Base-by-base conservation (phyloP, 306 rosid genomes). In the Lablab purpureus region DNA sequence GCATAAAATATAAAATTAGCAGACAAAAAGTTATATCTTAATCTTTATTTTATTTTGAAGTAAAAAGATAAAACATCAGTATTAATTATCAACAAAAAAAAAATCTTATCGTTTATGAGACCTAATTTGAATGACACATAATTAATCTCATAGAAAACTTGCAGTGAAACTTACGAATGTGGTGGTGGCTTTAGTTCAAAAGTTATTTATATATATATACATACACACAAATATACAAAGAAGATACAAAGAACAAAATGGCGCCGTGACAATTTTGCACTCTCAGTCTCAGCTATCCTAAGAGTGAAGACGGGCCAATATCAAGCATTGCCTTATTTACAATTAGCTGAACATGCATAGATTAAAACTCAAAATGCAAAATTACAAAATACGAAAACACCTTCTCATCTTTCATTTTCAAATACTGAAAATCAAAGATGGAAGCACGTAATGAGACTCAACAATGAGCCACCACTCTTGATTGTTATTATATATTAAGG, bases 271-370 rank as follows among this genome's bases (percentile, higher is more conserved):
- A 27, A 15, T 76, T 2, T 81, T 63, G 67, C 66, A 71, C 58
- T 62, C 80, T 45, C 62, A 21, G 7, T 56, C 34, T 56, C 34
- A 15, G 6, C 11, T n/a, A 40, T 34, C 23, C 43, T 1, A 43
- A 54, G 83, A 72, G 67, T 72, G 79, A 37, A 65, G 45, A 10
- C 10, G 52, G 45, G 71, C 82, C 47, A 54, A 63, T 7, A 75
- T 10, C 41, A 76, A 68, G 60, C 36, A 19, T 18, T 10, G 77
- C 54, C 30, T 62, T 69, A 76, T 77, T 72, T 83, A 72, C 86
- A 82, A 54, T 6, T 67, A 2, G 7, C 6, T 32, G 7, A 52
- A 10, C 71, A 63, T n/a, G n/a, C 4, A 1, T 2, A 18, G 17
- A 25, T 2, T 32, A 36, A 52, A 5, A 55, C 2, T 71, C 8